Evolutionary conservation across 495 filamentous ascomycete genomes (phyloP).

Genomic region (Physcia stellaris): DNA sequence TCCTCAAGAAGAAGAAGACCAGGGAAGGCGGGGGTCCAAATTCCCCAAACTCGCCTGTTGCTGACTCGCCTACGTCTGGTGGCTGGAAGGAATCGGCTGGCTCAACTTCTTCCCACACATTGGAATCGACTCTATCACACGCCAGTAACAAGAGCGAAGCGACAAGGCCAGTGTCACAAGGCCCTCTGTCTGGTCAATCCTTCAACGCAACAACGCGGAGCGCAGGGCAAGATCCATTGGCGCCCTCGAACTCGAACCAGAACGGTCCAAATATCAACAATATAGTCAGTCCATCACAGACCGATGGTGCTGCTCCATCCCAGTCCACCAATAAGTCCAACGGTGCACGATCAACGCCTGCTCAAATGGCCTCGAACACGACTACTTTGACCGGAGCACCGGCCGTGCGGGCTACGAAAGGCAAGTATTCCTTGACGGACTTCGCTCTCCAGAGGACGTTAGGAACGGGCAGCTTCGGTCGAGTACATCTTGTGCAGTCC

Average conservation of each 20-base stretch:
- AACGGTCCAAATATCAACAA: conserved; percentile 58
- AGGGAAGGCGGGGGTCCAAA: conserved; percentile 54
- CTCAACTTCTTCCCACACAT: conserved; percentile 24
- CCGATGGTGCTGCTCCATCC: conserved; percentile 28
- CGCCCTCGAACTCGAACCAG: conserved; percentile 32
- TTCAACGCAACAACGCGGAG: no score
- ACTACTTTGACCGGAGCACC: conserved; percentile 18
- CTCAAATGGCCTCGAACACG: conserved; percentile 31
- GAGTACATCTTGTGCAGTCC: conserved; percentile 91
- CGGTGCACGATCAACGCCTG: conserved; percentile 19
- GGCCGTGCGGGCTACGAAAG: conserved; percentile 62
- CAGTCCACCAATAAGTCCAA: conserved; percentile 12
- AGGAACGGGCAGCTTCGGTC: conserved; percentile 91
- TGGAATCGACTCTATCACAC: conserved; percentile 9
- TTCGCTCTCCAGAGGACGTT: conserved; percentile 80
- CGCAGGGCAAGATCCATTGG: no score
- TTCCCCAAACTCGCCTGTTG: conserved; percentile 47
- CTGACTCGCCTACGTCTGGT: conserved; percentile 33
- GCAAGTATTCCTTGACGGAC: conserved; percentile 90
- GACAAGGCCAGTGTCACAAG: conserved; percentile 3
- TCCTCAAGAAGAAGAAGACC: conserved; percentile 97
- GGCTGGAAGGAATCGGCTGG: conserved; percentile 20
- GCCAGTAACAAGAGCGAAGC: conserved; percentile 13
- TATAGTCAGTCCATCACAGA: conserved; percentile 50
- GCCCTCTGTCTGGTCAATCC: no score